Conservation (phyloP, 495 filamentous ascomycete genomes). For the Penicillium crystallinum region DNA sequence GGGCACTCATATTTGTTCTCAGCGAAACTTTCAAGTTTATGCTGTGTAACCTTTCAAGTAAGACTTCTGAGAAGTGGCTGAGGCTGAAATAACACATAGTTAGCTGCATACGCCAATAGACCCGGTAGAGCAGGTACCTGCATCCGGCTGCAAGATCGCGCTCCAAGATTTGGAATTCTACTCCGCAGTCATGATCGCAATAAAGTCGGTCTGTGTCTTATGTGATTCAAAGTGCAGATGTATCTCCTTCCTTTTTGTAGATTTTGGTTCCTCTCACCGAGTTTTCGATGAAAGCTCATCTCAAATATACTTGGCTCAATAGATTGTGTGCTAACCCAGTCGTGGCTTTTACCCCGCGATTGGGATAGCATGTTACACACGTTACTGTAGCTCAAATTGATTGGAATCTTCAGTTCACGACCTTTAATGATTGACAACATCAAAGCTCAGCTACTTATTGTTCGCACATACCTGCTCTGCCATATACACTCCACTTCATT, state of each 20-base stretch:
- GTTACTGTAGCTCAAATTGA: not conserved
- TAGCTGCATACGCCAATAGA: constrained; percentile 10
- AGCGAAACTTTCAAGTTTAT: not conserved
- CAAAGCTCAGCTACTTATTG: no score
- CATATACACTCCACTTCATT: not conserved
- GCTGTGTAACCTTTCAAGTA: constrained; percentile 13
- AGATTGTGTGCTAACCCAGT: not conserved
- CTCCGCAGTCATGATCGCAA: constrained; percentile 7
- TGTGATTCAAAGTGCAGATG: constrained; percentile 2
- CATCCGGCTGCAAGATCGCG: constrained; percentile 10
- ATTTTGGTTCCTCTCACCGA: not conserved
- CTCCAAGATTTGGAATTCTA: not conserved
- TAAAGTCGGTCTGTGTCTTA: constrained; percentile 7
- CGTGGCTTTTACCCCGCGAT: not conserved
- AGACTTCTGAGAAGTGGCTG: constrained; percentile 4
- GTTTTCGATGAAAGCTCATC: not conserved
- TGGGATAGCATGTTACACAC: not conserved
- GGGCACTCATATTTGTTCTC: not conserved
- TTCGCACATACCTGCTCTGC: no score
- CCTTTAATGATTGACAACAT: not conserved
- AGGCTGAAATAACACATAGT: constrained; percentile 12
- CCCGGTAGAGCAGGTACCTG: constrained; percentile 15
- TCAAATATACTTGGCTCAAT: no score
- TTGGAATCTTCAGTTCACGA: not conserved
- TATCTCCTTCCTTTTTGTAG: not conserved